phyloP scores from a whole-genome alignment of 768 basidiomycete species.

The Phylloporus scabripes region DNA sequence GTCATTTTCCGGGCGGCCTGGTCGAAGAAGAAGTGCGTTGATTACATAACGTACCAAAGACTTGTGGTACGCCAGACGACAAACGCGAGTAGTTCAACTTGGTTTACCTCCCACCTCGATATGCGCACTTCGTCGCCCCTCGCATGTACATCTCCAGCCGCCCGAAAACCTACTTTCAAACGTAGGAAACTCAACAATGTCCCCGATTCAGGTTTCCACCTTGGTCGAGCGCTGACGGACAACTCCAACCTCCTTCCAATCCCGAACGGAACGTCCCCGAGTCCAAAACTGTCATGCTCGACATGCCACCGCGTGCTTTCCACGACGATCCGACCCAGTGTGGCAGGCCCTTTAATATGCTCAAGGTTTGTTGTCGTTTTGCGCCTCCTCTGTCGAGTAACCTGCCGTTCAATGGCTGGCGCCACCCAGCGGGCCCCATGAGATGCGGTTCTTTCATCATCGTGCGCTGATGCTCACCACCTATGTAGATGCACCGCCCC shows the following conservation, averaged over 20 bases:
- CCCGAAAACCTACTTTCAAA: conserved; percentile 19
- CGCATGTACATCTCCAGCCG: conserved; percentile 5
- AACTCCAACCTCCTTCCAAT: conserved; percentile 15
- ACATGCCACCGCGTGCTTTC: conserved; percentile 28
- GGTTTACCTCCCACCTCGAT: not conserved
- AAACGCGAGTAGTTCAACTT: no score
- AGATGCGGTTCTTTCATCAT: not conserved
- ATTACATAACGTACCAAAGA: not conserved
- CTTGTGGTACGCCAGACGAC: no score
- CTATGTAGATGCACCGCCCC: conserved; percentile 29
- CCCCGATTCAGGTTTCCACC: conserved; percentile 3
- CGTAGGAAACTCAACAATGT: conserved; percentile 23
- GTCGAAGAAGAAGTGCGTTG: not conserved
- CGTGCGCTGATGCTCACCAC: conserved; percentile 3
- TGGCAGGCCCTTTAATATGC: conserved; percentile 10
- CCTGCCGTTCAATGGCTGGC: not conserved
- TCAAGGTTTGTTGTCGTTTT: conserved; percentile 16
- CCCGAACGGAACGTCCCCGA: not conserved
- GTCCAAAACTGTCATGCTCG: conserved; percentile 23
- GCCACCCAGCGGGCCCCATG: not conserved
- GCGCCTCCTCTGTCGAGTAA: not conserved
- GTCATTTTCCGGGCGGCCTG: conserved; percentile 6
- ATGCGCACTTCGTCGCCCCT: conserved; percentile 19
- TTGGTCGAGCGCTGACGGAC: conserved; percentile 14
- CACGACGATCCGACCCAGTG: conserved; percentile 12